A percentile compares a stretch with the other conserved stretches of the same genome.
phyloP scores from a whole-genome alignment of 108 stramenopile genomes.

The Fistulifera solaris region DNA sequence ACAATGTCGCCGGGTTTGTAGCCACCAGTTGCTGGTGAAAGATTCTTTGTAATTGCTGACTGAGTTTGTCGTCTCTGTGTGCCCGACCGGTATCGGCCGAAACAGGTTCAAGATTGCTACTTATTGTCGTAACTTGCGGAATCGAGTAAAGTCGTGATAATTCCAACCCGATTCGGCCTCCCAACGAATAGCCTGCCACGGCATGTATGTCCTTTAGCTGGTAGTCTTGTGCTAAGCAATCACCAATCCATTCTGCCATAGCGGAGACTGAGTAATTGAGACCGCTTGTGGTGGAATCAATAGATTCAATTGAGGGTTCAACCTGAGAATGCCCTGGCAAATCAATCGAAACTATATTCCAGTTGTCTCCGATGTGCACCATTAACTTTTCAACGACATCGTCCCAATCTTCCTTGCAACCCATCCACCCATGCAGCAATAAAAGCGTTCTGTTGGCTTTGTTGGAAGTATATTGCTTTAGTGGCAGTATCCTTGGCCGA shows the following conservation, averaged over 20 bases:
- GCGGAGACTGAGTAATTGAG: slow-evolving; percentile 34
- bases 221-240: slow-evolving; percentile 35
- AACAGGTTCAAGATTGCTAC: neutral
- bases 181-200: slow-evolving; percentile 73
- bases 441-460: slow-evolving; percentile 42
- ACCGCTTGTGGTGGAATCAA: slow-evolving; percentile 21
- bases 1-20: slow-evolving; percentile 3
- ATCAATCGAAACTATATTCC: slow-evolving; percentile 62
- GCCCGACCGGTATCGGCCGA: neutral
- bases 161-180: slow-evolving; percentile 78
- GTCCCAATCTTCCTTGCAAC: slow-evolving; percentile 75
- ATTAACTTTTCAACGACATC: slow-evolving; percentile 25
- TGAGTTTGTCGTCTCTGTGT: neutral
- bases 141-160: slow-evolving; percentile 35
- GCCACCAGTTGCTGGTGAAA: slow-evolving; percentile 30
- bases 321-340: slow-evolving; percentile 61
- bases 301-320: slow-evolving; percentile 19
- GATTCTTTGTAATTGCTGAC: slow-evolving; percentile 17
- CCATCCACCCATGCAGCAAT: slow-evolving; percentile 84
- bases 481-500: slow-evolving; percentile 9
- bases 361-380: slow-evolving; percentile 30
- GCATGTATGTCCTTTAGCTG: slow-evolving; percentile 48
- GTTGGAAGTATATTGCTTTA: slow-evolving; percentile 17
- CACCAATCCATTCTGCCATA: slow-evolving; percentile 42
- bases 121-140: neutral